phyloP scores from a whole-genome alignment of 305 asterid genomes.

The Rubia balearica region DNA sequence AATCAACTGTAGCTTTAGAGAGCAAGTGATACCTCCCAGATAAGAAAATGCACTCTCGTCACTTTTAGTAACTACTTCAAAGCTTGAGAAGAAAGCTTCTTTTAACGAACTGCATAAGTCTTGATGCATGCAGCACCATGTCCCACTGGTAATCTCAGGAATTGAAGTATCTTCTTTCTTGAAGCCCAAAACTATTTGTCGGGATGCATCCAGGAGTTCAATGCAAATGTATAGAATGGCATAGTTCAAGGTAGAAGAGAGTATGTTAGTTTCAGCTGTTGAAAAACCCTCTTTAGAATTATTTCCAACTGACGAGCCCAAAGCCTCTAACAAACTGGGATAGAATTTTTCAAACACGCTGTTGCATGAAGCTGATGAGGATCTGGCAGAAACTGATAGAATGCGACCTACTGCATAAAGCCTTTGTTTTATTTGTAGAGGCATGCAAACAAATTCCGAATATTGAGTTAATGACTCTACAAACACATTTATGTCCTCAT shows the following conservation, averaged over 20 bases:
- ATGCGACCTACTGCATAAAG: conserved; percentile 67
- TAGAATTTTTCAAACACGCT: conserved; percentile 62
- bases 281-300: conserved; percentile 24
- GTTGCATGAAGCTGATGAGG: conserved; percentile 58
- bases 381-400: conserved; percentile 52
- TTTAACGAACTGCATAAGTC: conserved; percentile 40
- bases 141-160: conserved; percentile 33
- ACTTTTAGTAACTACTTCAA: conserved; percentile 39
- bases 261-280: conserved; percentile 21
- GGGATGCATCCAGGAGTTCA: conserved; percentile 74
- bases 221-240: conserved; percentile 63
- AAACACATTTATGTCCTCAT: conserved; percentile 54
- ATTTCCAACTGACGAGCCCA: conserved; percentile 50
- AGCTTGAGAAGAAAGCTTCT: conserved; percentile 39
- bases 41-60: conserved; percentile 35
- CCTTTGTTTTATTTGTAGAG: conserved; percentile 56
- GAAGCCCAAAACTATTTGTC: conserved; percentile 43
- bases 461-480: conserved; percentile 43
- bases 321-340: conserved; percentile 48
- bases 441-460: conserved; percentile 38
- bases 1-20: not conserved
- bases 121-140: conserved; percentile 50
- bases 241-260: conserved; percentile 36
- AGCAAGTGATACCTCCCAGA: conserved; percentile 41
- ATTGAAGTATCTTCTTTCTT: conserved; percentile 21